Conservation (phyloP, 2,329 filamentous ascomycete genomes). For the Xylaria sp. region DNA sequence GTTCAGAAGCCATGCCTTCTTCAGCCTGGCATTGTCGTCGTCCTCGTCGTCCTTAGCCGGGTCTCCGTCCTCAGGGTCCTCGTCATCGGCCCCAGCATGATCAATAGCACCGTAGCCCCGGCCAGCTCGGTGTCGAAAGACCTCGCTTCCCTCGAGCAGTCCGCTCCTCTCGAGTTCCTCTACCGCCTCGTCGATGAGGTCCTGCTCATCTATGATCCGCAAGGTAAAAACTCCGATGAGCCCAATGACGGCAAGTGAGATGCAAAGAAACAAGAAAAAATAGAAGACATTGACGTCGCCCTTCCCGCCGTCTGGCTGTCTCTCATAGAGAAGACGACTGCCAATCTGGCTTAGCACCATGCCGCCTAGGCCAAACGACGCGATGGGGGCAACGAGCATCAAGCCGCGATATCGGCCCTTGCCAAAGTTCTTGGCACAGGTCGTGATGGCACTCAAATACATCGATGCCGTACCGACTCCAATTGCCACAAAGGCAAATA, state of each 20-base stretch:
- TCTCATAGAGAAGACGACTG: conserved; percentile 75
- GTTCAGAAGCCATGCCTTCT: conserved; percentile 90
- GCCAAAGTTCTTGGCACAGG: conserved; percentile 97
- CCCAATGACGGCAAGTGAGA: conserved; percentile 72
- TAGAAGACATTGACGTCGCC: conserved; percentile 74
- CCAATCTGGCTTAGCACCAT: conserved; percentile 95
- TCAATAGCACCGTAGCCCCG: conserved; percentile 66
- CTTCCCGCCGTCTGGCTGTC: conserved; percentile 61
- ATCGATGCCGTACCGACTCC: conserved; percentile 84
- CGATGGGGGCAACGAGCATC: conserved; percentile 87
- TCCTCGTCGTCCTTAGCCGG: conserved; percentile 43
- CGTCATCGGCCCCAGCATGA: conserved; percentile 44
- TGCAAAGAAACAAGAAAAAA: conserved; percentile 84
- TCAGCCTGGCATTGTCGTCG: conserved; percentile 59
- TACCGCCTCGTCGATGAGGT: conserved; percentile 86
- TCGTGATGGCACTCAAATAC: conserved; percentile 90
- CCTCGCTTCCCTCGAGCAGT: conserved; percentile 72
- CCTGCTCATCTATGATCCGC: conserved; percentile 79
- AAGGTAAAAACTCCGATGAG: conserved; percentile 74
- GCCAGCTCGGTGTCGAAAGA: conserved; percentile 64
- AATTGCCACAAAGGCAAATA: conserved; percentile 80
- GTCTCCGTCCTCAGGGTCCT: conserved; percentile 46
- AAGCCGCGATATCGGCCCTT: conserved; percentile 84
- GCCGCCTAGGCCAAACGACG: conserved; percentile 88
- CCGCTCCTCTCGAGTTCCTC: conserved; percentile 91